Base-by-base conservation (phyloP, 1,284 basidiomycete species). In the Cryptococcus floricola region DNA sequence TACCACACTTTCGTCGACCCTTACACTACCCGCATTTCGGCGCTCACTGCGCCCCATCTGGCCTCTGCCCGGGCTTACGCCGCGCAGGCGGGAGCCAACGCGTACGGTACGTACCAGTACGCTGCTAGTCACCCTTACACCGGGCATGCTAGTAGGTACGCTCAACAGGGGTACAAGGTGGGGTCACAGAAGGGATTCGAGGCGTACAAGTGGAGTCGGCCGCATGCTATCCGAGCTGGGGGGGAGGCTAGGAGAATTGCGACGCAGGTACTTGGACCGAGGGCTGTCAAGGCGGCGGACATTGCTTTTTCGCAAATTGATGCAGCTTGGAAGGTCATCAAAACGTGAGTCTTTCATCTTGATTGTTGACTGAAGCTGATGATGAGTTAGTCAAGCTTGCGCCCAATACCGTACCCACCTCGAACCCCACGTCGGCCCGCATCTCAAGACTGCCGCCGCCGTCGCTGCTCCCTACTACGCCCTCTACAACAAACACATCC, bases 121-220 rank as follows among this genome's bases (percentile, higher is more conserved):
- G 63, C 68, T 27, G 57, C 60, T 1, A 52, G 45, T 14, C 72
- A 75, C 61, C 74, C 72, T 2, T 39, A 64, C 10, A 73, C 72
- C 7, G 57, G 56, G 7, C 58, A 61, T 39, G 67, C 69, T 1
- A 52, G 52, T 7, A 59, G 59, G 49, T 67, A 70, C 46, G 68
- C 70, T 43, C 53, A 65, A 27, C 53, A 50, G 7, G 65, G 60
- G 1, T 69, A 62, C 54, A 38, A 56, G 27, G 19, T 69, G 34
- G 56, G 58, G 13, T 61, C 56, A 46, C 52, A 67, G 34, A 65
- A 63, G 39, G 51, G 59, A 6, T 38, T 63, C 43, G 51, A 68
- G 48, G 70, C 66, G 12, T 75, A 73, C 59, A 18, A 52, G 13
- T 69, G 54, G 53, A 57, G 56, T 48, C 59, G 58, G 46, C 70